Evolutionary conservation across 257 asterid genomes (phyloP).

Genomic region (Forsythia suspensa): DNA sequence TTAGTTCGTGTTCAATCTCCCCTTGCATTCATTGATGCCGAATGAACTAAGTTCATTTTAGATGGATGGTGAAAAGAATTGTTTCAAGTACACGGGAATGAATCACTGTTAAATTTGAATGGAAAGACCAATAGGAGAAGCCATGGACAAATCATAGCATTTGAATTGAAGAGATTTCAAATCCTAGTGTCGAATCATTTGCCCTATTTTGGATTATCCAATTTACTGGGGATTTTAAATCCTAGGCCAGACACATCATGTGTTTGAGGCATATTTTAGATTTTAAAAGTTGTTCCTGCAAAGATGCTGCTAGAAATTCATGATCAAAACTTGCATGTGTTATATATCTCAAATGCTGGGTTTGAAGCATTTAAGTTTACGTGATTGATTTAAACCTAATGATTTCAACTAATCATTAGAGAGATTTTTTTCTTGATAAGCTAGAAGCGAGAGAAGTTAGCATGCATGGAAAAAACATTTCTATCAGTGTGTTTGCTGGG

Average conservation of each 20-base stretch:
- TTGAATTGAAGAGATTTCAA: conserved; percentile 3
- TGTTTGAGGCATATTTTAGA: not conserved
- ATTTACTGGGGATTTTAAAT: not conserved
- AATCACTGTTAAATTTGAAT: not conserved
- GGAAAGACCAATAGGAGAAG: not conserved
- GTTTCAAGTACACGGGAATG: not conserved
- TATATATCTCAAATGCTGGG: not conserved
- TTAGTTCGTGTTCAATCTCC: not conserved
- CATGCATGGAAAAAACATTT: too few species aligned
- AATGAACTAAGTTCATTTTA: not conserved
- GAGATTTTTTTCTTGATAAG: not conserved
- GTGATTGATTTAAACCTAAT: not conserved
- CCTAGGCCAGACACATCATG: not conserved
- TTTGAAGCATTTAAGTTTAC: not conserved
- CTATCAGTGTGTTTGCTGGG: too few species aligned
- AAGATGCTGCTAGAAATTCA: not conserved
- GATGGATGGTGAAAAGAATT: not conserved
- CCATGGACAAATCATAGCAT: not conserved
- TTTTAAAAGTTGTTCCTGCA: not conserved
- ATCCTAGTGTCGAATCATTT: not conserved
- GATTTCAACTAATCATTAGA: not conserved
- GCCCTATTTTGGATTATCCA: not conserved
- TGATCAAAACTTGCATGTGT: not conserved
- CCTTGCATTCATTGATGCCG: not conserved
- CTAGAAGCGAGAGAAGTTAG: too few species aligned